Percentiles rank a stretch among this genome's conserved stretches.
phyloP scores from a whole-genome alignment of 176 grass and related monocot genomes.

The Pharus latifolius region DNA sequence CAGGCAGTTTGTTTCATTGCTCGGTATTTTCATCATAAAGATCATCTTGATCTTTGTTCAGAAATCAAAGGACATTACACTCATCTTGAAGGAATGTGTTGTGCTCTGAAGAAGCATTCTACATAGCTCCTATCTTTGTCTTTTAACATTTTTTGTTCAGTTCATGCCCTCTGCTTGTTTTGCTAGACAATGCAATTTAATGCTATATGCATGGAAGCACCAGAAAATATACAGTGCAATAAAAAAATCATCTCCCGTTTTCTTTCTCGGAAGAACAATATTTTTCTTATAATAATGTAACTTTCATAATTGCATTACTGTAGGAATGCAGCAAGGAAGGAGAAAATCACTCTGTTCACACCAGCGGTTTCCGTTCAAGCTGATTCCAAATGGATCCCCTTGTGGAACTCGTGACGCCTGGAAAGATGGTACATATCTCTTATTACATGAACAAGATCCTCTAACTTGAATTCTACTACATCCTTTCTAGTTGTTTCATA shows the following conservation, averaged over 20 bases:
- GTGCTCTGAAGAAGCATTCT: background rate
- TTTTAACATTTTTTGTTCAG: background rate
- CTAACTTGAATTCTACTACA: constrained; percentile 2
- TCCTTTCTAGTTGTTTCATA: constrained; percentile 24
- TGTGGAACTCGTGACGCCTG: constrained; percentile 3
- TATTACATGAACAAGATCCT: constrained; percentile 1
- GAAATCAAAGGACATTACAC: background rate
- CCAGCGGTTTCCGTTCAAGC: background rate
- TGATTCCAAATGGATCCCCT: background rate
- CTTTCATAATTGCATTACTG: background rate
- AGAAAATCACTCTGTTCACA: background rate
- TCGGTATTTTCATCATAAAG: background rate
- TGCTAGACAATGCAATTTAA: background rate
- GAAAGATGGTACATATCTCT: background rate
- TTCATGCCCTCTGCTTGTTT: background rate
- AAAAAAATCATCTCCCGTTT: background rate
- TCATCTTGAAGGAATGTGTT: background rate
- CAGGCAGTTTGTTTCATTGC: background rate
- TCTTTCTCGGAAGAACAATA: background rate
- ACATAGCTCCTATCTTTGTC: background rate
- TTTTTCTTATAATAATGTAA: background rate
- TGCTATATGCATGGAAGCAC: background rate
- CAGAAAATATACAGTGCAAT: background rate
- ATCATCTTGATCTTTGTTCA: background rate
- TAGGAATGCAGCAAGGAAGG: background rate